Evolutionary conservation across 345 rosid species (phyloP).

Genomic region (Citrus maxima): DNA sequence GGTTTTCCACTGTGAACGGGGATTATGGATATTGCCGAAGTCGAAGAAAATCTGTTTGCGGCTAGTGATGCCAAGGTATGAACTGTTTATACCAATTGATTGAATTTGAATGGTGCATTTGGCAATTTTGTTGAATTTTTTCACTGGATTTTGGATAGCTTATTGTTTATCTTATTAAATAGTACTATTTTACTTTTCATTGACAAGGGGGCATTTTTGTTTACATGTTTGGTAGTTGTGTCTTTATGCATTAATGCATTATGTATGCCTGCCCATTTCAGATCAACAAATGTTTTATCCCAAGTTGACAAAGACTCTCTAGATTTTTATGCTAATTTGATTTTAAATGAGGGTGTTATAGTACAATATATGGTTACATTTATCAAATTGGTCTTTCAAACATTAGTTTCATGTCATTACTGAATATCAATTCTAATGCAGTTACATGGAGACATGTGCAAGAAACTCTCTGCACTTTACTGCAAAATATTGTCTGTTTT

Average conservation of each 20-base stretch:
- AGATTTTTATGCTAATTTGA: not conserved
- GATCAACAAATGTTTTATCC: not conserved
- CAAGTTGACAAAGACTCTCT: not conserved
- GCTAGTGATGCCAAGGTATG: conserved; percentile 96
- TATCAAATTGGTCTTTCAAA: not conserved
- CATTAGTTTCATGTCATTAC: not conserved
- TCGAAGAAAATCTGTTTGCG: conserved; percentile 90
- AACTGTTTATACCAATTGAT: not conserved
- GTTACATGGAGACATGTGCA: conserved; percentile 96
- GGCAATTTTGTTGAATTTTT: not conserved
- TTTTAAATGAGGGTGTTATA: not conserved
- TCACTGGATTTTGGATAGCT: not conserved
- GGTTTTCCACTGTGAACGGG: conserved; percentile 32
- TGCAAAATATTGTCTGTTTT: conserved; percentile 73
- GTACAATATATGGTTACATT: not conserved
- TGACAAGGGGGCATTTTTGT: not conserved
- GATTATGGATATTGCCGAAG: conserved; percentile 77
- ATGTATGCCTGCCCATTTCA: not conserved
- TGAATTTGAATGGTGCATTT: not conserved
- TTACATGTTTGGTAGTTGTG: not conserved
- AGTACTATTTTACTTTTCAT: not conserved
- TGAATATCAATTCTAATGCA: conserved; percentile 29
- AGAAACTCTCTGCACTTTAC: conserved; percentile 60
- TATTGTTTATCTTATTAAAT: not conserved
- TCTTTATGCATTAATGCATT: no score